Evolutionary conservation across 768 basidiomycete genomes (phyloP).

Genomic region (Leccinum uliginosum): DNA sequence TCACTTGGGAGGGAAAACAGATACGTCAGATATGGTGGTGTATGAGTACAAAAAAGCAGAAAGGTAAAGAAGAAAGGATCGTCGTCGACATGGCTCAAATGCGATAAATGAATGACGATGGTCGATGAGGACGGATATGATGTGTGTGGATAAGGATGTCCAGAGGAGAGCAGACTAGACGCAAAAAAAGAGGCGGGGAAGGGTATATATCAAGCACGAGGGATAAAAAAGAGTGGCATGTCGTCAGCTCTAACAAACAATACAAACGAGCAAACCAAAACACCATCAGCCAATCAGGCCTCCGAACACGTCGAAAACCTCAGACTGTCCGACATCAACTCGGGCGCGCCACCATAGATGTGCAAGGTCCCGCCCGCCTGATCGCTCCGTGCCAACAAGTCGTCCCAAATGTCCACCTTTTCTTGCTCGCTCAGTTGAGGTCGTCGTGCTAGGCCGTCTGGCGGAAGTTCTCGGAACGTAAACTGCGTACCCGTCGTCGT

Average conservation of each 20-base stretch:
- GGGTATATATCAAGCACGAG: too few species aligned
- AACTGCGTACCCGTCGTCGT: constrained; percentile 27
- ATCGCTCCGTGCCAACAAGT: constrained; percentile 60
- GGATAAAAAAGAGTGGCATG: too few species aligned
- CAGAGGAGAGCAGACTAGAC: not conserved
- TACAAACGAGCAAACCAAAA: not conserved
- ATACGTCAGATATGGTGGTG: not conserved
- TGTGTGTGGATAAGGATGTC: not conserved
- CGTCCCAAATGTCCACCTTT: constrained; percentile 70
- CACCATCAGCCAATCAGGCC: not conserved
- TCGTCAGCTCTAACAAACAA: not conserved
- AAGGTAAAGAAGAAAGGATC: not conserved
- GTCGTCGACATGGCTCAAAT: not conserved
- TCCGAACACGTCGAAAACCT: constrained; percentile 34
- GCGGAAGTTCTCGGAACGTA: constrained; percentile 46
- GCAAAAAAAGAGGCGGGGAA: too few species aligned
- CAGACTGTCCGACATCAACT: constrained; percentile 42
- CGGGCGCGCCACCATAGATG: constrained; percentile 31
- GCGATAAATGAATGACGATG: not conserved
- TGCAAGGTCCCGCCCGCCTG: constrained; percentile 72
- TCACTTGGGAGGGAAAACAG: not conserved
- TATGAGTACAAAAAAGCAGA: not conserved
- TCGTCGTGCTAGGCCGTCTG: constrained; percentile 24
- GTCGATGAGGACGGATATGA: not conserved
- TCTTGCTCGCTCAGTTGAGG: constrained; percentile 57